These are phyloP conservation scores for Gypsophila paniculata DNA, from an alignment of 179 eudicot genomes.

Conservation along the genomic window DNA sequence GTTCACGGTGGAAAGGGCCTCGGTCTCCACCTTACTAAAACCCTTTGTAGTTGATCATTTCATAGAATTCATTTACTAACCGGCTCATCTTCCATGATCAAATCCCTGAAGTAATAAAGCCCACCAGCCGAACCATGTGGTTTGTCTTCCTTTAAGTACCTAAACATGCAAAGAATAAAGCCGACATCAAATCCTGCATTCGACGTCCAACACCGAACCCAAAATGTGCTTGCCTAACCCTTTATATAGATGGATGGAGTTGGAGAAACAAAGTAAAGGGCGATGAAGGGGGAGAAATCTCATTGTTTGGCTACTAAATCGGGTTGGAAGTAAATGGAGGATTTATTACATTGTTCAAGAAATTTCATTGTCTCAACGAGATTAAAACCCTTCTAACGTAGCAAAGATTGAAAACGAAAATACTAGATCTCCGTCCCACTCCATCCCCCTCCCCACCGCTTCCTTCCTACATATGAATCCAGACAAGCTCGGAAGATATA, in stretches of 20 bases:
- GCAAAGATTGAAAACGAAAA: not conserved
- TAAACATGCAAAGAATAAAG: constrained; percentile 21
- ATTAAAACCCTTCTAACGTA: not conserved
- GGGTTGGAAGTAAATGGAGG: not conserved
- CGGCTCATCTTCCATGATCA: constrained; percentile 81
- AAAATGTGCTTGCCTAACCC: not conserved
- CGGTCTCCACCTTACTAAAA: too few relatives aligned
- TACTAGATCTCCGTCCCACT: too few relatives aligned
- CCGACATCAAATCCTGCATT: not conserved
- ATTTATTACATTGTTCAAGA: too few relatives aligned
- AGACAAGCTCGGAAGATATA: not conserved
- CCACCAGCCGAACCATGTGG: constrained; percentile 96
- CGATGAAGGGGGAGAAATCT: too few relatives aligned
- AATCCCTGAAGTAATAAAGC: constrained; percentile 67
- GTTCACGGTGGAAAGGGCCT: too few relatives aligned
- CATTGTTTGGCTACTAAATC: not conserved
- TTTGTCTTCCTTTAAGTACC: constrained; percentile 86
- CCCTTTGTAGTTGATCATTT: not conserved
- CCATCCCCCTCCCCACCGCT: too few relatives aligned
- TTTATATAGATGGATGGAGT: too few relatives aligned
- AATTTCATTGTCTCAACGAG: not conserved
- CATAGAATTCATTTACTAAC: constrained; percentile 26
- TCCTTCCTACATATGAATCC: not conserved
- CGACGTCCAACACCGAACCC: not conserved
- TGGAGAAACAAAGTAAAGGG: too few relatives aligned